These are phyloP conservation scores for Coprinellus aureogranulatus DNA, from an alignment of 768 basidiomycete genomes.

Conservation along the genomic window DNA sequence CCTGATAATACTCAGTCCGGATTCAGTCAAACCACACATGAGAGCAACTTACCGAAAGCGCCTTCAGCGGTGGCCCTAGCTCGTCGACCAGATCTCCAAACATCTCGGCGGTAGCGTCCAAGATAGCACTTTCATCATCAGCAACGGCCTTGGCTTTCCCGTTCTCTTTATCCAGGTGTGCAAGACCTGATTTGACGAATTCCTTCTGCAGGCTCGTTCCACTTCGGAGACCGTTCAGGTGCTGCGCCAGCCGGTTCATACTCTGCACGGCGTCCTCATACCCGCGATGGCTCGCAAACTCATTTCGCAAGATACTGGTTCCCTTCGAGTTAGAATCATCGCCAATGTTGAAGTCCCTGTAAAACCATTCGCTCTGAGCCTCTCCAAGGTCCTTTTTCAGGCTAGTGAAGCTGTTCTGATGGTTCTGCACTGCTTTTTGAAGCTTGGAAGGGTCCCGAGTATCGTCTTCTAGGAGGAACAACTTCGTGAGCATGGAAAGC, in stretches of 20 bases:
- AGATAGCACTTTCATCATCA: constrained; percentile 39
- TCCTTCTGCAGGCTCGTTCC: constrained; percentile 85
- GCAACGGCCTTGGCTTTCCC: constrained; percentile 13
- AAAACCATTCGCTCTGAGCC: constrained; percentile 81
- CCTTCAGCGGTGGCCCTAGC: constrained; percentile 72
- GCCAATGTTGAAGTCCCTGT: constrained; percentile 26
- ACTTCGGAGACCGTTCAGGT: constrained; percentile 84
- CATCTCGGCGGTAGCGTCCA: constrained; percentile 64
- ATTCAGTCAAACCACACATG: not conserved
- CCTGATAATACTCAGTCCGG: constrained; percentile 34
- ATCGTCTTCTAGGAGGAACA: constrained; percentile 81
- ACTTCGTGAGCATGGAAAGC: constrained; percentile 73
- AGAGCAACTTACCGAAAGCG: constrained; percentile 56
- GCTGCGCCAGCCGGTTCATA: constrained; percentile 88
- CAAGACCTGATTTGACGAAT: constrained; percentile 57
- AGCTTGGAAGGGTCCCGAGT: constrained; percentile 55
- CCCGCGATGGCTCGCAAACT: constrained; percentile 44
- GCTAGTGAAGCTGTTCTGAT: constrained; percentile 86
- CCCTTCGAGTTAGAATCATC: constrained; percentile 18
- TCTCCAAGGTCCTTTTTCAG: constrained; percentile 85
- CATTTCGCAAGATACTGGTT: constrained; percentile 12
- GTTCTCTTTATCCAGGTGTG: constrained; percentile 4
- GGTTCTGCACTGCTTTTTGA: constrained; percentile 76
- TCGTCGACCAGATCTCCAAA: constrained; percentile 81
- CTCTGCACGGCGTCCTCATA: constrained; percentile 87